A percentile compares a stretch with the other conserved stretches of the same genome.
Conservation (phyloP, 2,329 filamentous ascomycete species). For the Curvularia eragrostidis region DNA sequence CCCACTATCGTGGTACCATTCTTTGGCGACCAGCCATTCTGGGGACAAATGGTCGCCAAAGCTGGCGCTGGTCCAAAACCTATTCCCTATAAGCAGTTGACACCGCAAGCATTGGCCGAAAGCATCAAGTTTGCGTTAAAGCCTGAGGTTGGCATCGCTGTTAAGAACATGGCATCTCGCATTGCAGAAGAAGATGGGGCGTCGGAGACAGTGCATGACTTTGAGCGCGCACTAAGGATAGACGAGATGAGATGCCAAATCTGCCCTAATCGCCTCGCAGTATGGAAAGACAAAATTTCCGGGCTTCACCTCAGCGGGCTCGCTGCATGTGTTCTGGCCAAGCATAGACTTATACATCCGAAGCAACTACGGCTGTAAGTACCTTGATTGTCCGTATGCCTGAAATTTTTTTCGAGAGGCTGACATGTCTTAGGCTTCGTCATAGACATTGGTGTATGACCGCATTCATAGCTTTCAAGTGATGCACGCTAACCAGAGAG, state of each 20-base stretch:
- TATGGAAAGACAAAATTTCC: slow-evolving; percentile 29
- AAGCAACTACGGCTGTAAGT: slow-evolving; percentile 24
- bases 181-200: slow-evolving; percentile 30
- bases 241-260: slow-evolving; percentile 30
- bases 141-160: slow-evolving; percentile 38
- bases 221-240: slow-evolving; percentile 19
- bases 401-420: not conserved
- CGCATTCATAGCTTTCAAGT: not conserved
- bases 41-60: slow-evolving; percentile 60
- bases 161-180: slow-evolving; percentile 25
- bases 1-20: slow-evolving; percentile 65
- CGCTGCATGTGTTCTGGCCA: slow-evolving; percentile 17
- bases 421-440: slow-evolving; percentile 15
- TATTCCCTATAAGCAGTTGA: slow-evolving; percentile 57
- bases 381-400: not conserved
- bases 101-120: slow-evolving; percentile 52
- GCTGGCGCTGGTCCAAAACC: slow-evolving; percentile 59
- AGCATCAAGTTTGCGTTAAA: slow-evolving; percentile 57
- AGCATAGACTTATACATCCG: slow-evolving; percentile 15
- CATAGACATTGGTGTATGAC: slow-evolving; percentile 32
- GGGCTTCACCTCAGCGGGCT: slow-evolving; percentile 29
- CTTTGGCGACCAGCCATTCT: slow-evolving; percentile 65
- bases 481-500: slow-evolving; percentile 1
- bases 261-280: slow-evolving; percentile 27
- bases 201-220: slow-evolving; percentile 16